Percentiles rank a stretch among this genome's conserved stretches.
These are phyloP conservation scores for Berkeleyomyces rouxiae DNA, from an alignment of 2,329 filamentous ascomycete species.

Conservation along the genomic window DNA sequence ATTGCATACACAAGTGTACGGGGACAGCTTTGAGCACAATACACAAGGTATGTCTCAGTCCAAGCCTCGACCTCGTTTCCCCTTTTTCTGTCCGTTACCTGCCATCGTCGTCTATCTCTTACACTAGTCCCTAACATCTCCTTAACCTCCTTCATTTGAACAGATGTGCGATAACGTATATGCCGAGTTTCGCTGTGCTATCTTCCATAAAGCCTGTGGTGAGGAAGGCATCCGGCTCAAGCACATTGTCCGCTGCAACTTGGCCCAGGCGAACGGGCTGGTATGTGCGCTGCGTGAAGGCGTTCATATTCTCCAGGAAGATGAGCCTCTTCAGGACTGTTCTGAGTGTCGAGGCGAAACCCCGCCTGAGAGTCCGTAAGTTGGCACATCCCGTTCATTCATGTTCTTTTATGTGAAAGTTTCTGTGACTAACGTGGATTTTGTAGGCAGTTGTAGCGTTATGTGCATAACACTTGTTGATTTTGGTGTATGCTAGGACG, in stretches of 20 bases:
- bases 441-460: background rate
- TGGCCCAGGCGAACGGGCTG: conserved; percentile 2
- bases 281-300: conserved; percentile 8
- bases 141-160: background rate
- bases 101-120: background rate
- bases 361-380: conserved; percentile 13
- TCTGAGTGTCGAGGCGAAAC: conserved; percentile 12
- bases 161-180: conserved; percentile 14
- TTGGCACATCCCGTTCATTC: background rate
- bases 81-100: background rate
- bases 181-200: conserved; percentile 11
- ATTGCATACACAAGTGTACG: background rate
- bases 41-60: conserved; percentile 6
- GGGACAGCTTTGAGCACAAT: background rate
- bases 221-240: conserved; percentile 10
- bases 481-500: no score
- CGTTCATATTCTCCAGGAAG: conserved; percentile 12
- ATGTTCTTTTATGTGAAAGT: background rate
- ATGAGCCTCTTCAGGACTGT: conserved; percentile 9
- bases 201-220: conserved; percentile 6
- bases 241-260: conserved; percentile 11
- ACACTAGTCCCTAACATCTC: background rate
- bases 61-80: background rate
- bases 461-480: background rate
- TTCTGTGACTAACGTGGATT: background rate